Evolutionary conservation across 2,329 filamentous ascomycete species (phyloP).

Genomic region (Ophiostoma pallidulum): DNA sequence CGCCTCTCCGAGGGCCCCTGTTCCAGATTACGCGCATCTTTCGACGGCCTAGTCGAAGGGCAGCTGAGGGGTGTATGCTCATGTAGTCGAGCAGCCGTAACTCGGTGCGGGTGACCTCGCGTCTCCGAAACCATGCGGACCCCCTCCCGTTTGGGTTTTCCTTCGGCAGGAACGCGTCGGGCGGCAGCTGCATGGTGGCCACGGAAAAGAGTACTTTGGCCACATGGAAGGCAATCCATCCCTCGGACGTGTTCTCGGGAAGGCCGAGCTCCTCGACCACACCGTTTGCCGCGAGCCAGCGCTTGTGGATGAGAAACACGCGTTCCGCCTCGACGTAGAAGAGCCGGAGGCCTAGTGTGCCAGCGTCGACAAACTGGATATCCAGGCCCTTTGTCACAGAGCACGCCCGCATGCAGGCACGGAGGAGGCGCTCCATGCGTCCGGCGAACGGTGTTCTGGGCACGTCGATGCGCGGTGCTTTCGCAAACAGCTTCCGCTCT

Average conservation of each 20-base stretch:
- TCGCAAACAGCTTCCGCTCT: constrained; percentile 13
- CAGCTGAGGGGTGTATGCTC: neutral
- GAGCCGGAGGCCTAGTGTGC: constrained; percentile 11
- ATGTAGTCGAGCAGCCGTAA: neutral
- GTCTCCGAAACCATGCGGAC: neutral
- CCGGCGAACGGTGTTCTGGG: neutral
- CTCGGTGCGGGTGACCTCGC: neutral
- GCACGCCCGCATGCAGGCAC: constrained; percentile 13
- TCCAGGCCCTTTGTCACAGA: constrained; percentile 5
- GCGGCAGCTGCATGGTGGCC: constrained; percentile 12
- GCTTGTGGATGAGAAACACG: constrained; percentile 11
- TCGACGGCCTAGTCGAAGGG: neutral
- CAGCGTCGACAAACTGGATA: constrained; percentile 14
- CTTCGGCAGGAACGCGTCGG: neutral
- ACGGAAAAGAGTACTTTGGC: constrained; percentile 13
- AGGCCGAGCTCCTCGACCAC: constrained; percentile 11
- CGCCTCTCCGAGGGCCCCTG: neutral
- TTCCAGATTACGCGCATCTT: neutral
- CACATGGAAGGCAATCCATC: constrained; percentile 8
- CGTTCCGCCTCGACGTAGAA: constrained; percentile 1
- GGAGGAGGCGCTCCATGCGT: constrained; percentile 7
- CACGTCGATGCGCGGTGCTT: neutral
- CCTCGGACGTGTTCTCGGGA: neutral
- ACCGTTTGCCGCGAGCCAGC: constrained; percentile 8
- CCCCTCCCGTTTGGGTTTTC: neutral